phyloP scores from a whole-genome alignment of 495 filamentous ascomycete genomes.

The Pyrenopolyporus hunteri region DNA sequence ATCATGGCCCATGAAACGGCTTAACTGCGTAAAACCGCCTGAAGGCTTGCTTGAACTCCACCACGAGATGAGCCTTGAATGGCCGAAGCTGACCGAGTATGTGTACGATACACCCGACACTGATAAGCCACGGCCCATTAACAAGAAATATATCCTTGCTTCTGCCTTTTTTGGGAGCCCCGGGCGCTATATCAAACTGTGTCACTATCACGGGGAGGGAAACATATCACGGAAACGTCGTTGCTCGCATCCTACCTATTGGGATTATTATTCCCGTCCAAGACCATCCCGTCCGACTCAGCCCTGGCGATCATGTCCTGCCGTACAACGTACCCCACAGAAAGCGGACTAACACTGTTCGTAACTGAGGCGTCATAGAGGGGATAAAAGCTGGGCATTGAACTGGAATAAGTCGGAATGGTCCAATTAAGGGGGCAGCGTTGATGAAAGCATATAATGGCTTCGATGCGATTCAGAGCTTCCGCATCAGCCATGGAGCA shows the following conservation, averaged over 20 bases:
- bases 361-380: constrained; percentile 14
- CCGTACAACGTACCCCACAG: constrained; percentile 28
- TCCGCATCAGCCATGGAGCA: constrained; percentile 18
- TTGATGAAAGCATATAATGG: too few relatives aligned
- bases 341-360: constrained; percentile 10
- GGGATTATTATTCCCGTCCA: too few relatives aligned
- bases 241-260: constrained; percentile 19
- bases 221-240: too few relatives aligned
- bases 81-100: constrained; percentile 36
- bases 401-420: constrained; percentile 8
- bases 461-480: constrained; percentile 12
- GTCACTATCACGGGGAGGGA: constrained; percentile 8
- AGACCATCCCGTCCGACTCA: constrained; percentile 16
- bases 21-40: too few relatives aligned
- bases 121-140: constrained; percentile 2
- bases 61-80: constrained; percentile 29
- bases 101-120: too few relatives aligned
- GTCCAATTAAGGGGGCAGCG: constrained; percentile 16
- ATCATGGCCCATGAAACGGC: too few relatives aligned
- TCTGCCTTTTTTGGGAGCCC: not conserved
- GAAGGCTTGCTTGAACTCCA: constrained; percentile 24
- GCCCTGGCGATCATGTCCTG: constrained; percentile 35
- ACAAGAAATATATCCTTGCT: constrained; percentile 13
- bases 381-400: constrained; percentile 16
- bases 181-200: constrained; percentile 1